Evolutionary conservation across 345 rosid genomes (phyloP).

Genomic region (Euphorbia lathyris): DNA sequence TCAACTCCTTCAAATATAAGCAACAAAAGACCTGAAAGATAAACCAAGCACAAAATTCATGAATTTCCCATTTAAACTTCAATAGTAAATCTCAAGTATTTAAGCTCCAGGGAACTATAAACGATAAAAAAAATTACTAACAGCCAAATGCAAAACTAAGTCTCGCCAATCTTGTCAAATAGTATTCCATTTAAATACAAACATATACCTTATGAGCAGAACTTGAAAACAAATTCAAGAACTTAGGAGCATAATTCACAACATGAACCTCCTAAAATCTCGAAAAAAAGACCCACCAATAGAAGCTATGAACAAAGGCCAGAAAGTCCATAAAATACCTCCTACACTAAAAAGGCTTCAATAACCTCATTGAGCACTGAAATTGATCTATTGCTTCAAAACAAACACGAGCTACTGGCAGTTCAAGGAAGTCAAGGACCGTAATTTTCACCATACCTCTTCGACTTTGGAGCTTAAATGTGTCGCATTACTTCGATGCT

Average conservation of each 20-base stretch:
- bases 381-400: background rate
- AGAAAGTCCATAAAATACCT: background rate
- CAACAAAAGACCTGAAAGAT: slow-evolving; percentile 21
- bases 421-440: background rate
- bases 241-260: background rate
- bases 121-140: background rate
- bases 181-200: background rate
- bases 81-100: background rate
- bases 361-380: background rate
- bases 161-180: background rate
- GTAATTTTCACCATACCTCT: background rate
- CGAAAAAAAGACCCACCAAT: background rate
- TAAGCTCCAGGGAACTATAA: background rate
- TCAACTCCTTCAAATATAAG: background rate
- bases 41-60: background rate
- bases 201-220: background rate
- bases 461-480: background rate
- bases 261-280: background rate
- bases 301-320: background rate
- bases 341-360: background rate
- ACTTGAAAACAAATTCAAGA: background rate
- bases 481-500: no score
- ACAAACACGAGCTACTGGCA: background rate
- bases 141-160: background rate
- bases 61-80: slow-evolving; percentile 7